These are phyloP conservation scores for Lentinula lateritia DNA, from an alignment of 768 basidiomycete genomes.

Conservation along the genomic window DNA sequence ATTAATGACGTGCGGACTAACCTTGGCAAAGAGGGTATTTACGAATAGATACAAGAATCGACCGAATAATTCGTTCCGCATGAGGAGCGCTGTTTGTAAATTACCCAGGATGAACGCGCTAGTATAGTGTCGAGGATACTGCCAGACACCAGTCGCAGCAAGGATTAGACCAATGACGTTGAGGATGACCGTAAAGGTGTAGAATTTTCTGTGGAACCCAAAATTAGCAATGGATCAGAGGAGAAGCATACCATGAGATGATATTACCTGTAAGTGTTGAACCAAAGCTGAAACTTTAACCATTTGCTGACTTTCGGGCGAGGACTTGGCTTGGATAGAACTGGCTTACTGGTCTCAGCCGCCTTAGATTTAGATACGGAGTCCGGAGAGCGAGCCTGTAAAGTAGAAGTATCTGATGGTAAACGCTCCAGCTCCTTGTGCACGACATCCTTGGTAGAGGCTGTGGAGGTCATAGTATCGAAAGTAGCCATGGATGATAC, in stretches of 20 bases:
- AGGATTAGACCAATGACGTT: slow-evolving; percentile 59
- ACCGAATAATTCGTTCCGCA: slow-evolving; percentile 80
- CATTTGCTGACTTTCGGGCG: slow-evolving; percentile 39
- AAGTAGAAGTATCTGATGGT: background rate
- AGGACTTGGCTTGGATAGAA: slow-evolving; percentile 22
- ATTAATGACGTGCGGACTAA: slow-evolving; percentile 15
- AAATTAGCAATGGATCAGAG: background rate
- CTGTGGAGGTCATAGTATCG: background rate
- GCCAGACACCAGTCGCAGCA: slow-evolving; percentile 60
- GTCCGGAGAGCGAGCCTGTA: background rate
- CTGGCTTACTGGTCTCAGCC: background rate
- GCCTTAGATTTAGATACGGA: background rate
- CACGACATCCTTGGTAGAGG: background rate
- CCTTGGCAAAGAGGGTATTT: slow-evolving; percentile 78
- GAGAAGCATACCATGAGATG: background rate
- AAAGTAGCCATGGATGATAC: background rate
- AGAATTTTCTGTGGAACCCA: slow-evolving; percentile 55
- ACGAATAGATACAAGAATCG: slow-evolving; percentile 67
- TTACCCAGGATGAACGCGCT: slow-evolving; percentile 76
- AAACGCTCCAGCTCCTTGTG: background rate
- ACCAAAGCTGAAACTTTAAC: slow-evolving; percentile 67
- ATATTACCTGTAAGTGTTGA: slow-evolving; percentile 68
- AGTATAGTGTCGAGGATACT: slow-evolving; percentile 59
- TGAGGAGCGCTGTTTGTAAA: slow-evolving; percentile 62
- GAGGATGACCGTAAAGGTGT: slow-evolving; percentile 50